Evolutionary conservation across 352 stramenopile genomes (phyloP).

Genomic region (Phytophthora idaei): DNA sequence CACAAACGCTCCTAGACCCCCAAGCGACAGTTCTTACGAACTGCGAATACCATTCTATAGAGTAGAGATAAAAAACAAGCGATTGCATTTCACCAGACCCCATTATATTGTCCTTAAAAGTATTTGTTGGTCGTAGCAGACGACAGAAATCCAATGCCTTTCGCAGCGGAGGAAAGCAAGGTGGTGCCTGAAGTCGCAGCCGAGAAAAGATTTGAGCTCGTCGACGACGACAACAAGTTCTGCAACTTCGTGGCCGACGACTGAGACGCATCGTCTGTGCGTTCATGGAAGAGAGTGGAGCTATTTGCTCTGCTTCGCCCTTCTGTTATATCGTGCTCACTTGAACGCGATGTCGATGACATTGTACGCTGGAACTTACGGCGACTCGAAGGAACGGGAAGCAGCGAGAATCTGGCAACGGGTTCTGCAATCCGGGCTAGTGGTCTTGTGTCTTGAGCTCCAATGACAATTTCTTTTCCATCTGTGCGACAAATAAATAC

Average conservation of each 20-base stretch:
- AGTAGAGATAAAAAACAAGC: constrained; percentile 12
- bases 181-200: constrained; percentile 66
- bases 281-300: constrained; percentile 50
- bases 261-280: constrained; percentile 37
- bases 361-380: constrained; percentile 58
- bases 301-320: constrained; percentile 37
- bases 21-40: too few species aligned
- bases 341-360: constrained; percentile 32
- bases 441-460: constrained; percentile 67
- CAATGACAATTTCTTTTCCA: constrained; percentile 74
- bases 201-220: constrained; percentile 70
- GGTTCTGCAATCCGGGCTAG: constrained; percentile 76
- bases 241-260: constrained; percentile 61
- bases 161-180: constrained; percentile 70
- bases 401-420: constrained; percentile 79
- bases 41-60: constrained; percentile 16
- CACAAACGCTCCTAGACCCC: too few species aligned
- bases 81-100: constrained; percentile 10
- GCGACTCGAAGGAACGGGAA: constrained; percentile 67
- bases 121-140: constrained; percentile 72
- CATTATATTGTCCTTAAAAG: constrained; percentile 52
- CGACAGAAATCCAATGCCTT: constrained; percentile 84
- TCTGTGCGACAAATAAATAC: constrained; percentile 39
- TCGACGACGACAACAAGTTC: constrained; percentile 69
- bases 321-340: constrained; percentile 33